Conservation (phyloP, 257 asterid species). For the Solanum stenotomum region DNA sequence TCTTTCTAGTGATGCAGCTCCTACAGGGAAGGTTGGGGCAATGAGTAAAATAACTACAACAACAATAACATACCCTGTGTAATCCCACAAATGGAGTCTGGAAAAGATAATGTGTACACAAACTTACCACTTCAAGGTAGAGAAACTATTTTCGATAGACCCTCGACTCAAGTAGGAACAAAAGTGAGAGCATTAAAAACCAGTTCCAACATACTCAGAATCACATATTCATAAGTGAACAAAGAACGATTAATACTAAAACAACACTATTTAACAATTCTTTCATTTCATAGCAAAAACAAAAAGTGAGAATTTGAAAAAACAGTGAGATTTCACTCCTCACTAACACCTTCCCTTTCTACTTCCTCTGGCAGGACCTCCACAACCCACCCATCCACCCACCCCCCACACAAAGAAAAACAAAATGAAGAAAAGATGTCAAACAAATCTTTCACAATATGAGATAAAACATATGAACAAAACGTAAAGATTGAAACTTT, state of each 20-base stretch:
- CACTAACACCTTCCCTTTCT: not conserved
- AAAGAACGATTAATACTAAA: not conserved
- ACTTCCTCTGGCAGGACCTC: not conserved
- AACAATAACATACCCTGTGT: not conserved
- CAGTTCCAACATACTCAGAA: not conserved
- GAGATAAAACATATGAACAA: not conserved
- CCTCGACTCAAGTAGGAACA: not conserved
- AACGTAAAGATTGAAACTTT: not conserved
- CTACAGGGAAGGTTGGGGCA: not conserved
- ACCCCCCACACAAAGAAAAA: not conserved
- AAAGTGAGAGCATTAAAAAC: not conserved
- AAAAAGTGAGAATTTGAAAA: not conserved
- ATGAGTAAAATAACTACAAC: not conserved
- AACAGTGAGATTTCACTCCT: not conserved
- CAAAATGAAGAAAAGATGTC: not conserved
- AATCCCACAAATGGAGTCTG: not conserved
- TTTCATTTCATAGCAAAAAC: not conserved
- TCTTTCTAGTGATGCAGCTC: not conserved
- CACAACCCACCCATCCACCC: not conserved
- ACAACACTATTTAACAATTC: not conserved
- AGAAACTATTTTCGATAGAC: not conserved
- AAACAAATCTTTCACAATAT: not conserved
- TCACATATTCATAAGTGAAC: not conserved
- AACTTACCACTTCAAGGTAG: not conserved
- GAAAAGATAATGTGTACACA: not conserved